Evolutionary conservation across 805 yeast species (phyloP), one percentile per base, ranked within the genome.

Genomic region (Nakazawaea ishiwadae): DNA sequence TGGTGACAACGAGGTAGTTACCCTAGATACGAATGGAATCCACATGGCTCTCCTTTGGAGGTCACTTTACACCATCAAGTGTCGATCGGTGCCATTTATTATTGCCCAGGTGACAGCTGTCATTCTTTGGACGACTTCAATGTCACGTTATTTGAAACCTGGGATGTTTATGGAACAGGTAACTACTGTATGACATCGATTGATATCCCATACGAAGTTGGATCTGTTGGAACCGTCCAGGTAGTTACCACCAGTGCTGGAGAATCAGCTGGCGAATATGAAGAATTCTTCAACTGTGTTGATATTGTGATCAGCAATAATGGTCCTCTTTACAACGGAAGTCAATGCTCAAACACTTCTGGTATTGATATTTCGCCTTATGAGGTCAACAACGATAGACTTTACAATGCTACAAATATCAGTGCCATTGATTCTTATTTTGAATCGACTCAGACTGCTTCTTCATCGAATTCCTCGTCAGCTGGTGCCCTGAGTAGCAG

Each of bases 31-130:
- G 32, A 47, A 26, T 58, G 61, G 62, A 59, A 55, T 35, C 57
- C 60, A n/a, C 31, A 44, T 3, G 62, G 63, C 4, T 59, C 62
- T 4, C 62, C 63, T 20, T 9, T 58, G 17, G 61, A 55, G 19
- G 15, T 56, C 5, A 35, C 37, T 20, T 38, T 47, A 45, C 49
- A 47, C 37, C 63, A 57, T 43, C 6, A 26, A 3, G 24, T 32
- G 7, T 37, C 58, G 10, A 51, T 59, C 30, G 58, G 55, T 30
- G 58, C 56, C 2, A 45, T 59, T 21, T 56, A 53, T 39, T 54
- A 50, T 44, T 58, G 63, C 46, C 51, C 53, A 12, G 37, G 42
- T 9, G 44, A 39, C 9, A 32, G 45, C 8, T 58, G 63, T 46
- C 36, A 48, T 12, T 37, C 46, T 11, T 20, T 45, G n/a, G 54